Base-by-base conservation (phyloP, 2,329 filamentous ascomycete genomes). In the Paramyrothecium sp. region DNA sequence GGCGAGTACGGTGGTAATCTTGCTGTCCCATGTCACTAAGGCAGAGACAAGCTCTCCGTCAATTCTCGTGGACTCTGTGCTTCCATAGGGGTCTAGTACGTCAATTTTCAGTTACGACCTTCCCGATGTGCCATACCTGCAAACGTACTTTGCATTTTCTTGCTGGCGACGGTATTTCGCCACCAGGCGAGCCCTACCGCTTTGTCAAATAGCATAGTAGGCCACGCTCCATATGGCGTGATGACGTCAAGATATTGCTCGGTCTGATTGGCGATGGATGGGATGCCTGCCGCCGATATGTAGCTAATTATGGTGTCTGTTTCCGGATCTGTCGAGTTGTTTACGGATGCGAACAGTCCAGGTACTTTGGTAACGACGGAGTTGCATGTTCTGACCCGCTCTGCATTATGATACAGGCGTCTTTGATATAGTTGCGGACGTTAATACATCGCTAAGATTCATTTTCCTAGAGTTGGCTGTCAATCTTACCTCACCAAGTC, bases 21-120 rank as follows among this genome's bases (percentile, higher is more conserved):
- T 78, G 60, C 74, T 77, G 53, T 78, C 75, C 75, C 76, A 78
- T 1, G 73, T 75, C 3, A 78, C 65, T 5, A 78, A 69, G 1
- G 73, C 71, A 1, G 74, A 75, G 19, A 75, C 70, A 0, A 68
- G 65, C 12, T 71, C 67, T 11, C 76, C 75, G 53, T 78, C 75
- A 2, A 74, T 60, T 17, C 72, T 65, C 5, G 72, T 72, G 2
- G 73, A 73, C 60, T 78, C 76, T 2, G 74, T 76, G 63, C 73
- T 77, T 12, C 75, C 75, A 21, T 74, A 77, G 0, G 69, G 69
- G 56, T 74, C 72, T 74, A 16, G 7, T 8, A 30, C 23, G 3
- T 19, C 19, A 7, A 7, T 30, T n/a, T n/a, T 19, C 53, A 1
- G 38, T 3, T 12, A 20, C 13, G 20, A 44, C 16, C 23, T 10